A percentile compares a stretch with the other conserved stretches of the same genome.
Evolutionary conservation across 495 filamentous ascomycete species (phyloP).

Genomic region (Chlorociboria aeruginascens): DNA sequence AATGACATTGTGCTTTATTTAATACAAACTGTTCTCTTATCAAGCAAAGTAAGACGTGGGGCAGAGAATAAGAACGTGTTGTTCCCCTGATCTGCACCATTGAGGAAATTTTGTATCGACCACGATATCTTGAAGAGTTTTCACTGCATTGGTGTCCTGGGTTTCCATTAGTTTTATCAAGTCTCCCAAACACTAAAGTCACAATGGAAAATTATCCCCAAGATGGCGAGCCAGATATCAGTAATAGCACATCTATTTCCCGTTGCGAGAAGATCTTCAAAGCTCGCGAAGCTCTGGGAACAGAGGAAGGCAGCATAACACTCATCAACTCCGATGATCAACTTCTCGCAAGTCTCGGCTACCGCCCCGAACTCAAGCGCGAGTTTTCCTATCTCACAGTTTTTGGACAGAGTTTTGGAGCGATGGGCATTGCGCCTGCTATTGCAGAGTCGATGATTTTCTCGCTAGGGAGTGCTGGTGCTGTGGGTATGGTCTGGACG

Average conservation of each 20-base stretch:
- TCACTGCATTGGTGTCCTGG: too few species aligned
- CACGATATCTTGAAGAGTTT: too few species aligned
- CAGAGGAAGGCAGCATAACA: conserved; percentile 1
- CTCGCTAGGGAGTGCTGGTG: conserved; percentile 10
- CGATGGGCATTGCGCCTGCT: conserved; percentile 15
- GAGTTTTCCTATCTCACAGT: conserved; percentile 16
- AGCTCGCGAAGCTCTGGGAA: background rate
- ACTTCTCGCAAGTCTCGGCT: conserved; percentile 9
- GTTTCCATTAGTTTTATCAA: too few species aligned
- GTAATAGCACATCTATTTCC: background rate
- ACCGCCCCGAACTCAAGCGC: conserved; percentile 12
- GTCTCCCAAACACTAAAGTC: too few species aligned
- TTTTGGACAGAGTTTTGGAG: conserved; percentile 16
- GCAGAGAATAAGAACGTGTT: too few species aligned
- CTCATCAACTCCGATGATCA: conserved; percentile 7
- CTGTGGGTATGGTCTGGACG: conserved; percentile 14
- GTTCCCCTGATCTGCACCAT: too few species aligned
- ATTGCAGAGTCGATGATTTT: conserved; percentile 15
- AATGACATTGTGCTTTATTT: too few species aligned
- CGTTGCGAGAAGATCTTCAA: conserved; percentile 3
- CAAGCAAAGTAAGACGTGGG: too few species aligned
- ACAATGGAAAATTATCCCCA: background rate
- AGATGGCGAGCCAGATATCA: conserved; percentile 1
- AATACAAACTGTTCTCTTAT: too few species aligned
- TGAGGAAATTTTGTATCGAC: too few species aligned